Conservation (phyloP, 2,329 filamentous ascomycete genomes). For the Diaporthe australafricana region DNA sequence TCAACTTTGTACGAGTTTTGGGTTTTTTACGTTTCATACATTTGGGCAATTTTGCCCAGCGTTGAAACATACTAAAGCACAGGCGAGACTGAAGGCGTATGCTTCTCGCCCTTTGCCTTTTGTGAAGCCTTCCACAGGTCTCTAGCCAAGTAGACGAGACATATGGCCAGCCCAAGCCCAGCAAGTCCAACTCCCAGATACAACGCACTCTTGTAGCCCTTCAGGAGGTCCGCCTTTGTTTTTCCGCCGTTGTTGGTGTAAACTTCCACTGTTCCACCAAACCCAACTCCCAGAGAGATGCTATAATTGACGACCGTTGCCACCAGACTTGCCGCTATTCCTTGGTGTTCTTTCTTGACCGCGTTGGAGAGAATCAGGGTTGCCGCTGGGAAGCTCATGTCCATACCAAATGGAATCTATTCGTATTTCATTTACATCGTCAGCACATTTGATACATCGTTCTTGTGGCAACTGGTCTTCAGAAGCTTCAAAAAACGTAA, state of each 20-base stretch:
- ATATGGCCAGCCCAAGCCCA: conserved; percentile 39
- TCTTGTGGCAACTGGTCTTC: neutral
- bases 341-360: conserved; percentile 44
- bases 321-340: conserved; percentile 56
- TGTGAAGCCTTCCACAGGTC: neutral
- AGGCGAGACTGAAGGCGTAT: neutral
- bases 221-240: conserved; percentile 39
- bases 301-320: conserved; percentile 69
- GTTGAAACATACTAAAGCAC: neutral
- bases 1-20: too few species aligned
- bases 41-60: neutral
- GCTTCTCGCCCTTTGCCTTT: neutral
- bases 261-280: conserved; percentile 65
- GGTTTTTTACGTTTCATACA: neutral
- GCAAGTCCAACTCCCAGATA: conserved; percentile 43
- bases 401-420: conserved; percentile 61
- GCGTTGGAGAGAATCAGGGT: conserved; percentile 63
- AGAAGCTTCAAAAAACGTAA: neutral
- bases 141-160: conserved; percentile 38
- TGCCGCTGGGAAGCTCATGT: conserved; percentile 66
- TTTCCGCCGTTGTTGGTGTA: conserved; percentile 49
- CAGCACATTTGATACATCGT: neutral
- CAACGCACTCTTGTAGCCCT: conserved; percentile 40
- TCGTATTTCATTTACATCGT: neutral
- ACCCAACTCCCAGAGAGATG: conserved; percentile 65